Conservation (phyloP, 495 filamentous ascomycete genomes). For the Xylaria nigripes region DNA sequence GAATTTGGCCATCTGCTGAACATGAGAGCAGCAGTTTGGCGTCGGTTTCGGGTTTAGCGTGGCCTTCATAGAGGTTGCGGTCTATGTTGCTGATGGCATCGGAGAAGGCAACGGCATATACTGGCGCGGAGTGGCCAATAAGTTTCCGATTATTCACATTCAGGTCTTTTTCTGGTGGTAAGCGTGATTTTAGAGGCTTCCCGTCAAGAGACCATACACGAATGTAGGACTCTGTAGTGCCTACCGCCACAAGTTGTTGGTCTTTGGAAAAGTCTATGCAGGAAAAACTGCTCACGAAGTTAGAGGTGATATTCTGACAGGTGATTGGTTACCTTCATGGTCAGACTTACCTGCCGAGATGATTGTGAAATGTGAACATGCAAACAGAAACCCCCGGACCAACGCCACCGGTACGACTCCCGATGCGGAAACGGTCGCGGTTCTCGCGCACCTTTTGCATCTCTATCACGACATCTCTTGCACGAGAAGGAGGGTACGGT, state of each 20-base stretch:
- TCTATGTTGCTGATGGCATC: constrained; percentile 55
- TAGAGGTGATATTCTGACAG: background rate
- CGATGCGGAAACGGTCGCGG: constrained; percentile 78
- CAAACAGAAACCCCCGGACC: constrained; percentile 74
- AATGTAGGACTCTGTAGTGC: constrained; percentile 89
- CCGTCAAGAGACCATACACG: constrained; percentile 87
- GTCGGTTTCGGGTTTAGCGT: constrained; percentile 50
- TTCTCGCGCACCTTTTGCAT: constrained; percentile 92
- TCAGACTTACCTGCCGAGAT: constrained; percentile 64
- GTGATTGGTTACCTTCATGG: background rate
- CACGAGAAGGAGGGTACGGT: constrained; percentile 75
- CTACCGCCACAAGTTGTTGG: constrained; percentile 70
- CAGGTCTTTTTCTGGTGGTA: constrained; percentile 32
- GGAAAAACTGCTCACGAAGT: constrained; percentile 54
- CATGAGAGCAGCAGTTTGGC: constrained; percentile 74
- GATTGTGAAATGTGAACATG: constrained; percentile 99
- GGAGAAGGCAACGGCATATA: constrained; percentile 86
- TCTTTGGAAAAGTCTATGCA: constrained; percentile 93
- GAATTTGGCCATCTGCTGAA: constrained; percentile 76
- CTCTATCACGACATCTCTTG: constrained; percentile 85
- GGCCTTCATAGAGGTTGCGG: constrained; percentile 35
- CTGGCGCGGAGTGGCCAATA: constrained; percentile 82
- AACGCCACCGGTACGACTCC: constrained; percentile 68
- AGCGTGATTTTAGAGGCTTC: constrained; percentile 48
- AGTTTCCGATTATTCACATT: constrained; percentile 61